Percentiles rank a stretch among this genome's conserved stretches.
These are phyloP conservation scores for Pseudonitzschia delicatissima DNA, from an alignment of 108 stramenopile species.

Conservation along the genomic window DNA sequence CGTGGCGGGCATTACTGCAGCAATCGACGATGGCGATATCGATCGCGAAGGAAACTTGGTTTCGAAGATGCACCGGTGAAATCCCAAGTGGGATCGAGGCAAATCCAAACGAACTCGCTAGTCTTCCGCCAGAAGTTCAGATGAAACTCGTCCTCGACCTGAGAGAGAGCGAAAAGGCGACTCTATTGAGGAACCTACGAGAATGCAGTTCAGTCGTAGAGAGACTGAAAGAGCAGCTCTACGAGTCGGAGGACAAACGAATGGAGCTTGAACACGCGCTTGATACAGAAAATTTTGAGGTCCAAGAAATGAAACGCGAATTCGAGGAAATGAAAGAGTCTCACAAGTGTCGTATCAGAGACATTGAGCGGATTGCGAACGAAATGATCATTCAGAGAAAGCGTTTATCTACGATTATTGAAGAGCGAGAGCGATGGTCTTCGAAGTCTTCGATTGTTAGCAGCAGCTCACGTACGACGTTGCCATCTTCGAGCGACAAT, in stretches of 20 bases:
- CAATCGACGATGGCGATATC: neutral
- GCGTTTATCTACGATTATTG: neutral
- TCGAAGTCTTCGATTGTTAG: neutral
- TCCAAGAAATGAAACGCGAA: neutral
- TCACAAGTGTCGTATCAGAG: neutral
- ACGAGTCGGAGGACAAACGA: neutral
- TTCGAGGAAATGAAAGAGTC: neutral
- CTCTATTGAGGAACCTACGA: neutral
- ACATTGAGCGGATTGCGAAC: neutral
- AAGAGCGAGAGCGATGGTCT: neutral
- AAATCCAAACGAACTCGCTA: neutral
- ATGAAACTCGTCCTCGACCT: slow-evolving; percentile 3
- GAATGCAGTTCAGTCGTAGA: neutral
- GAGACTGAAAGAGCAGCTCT: neutral
- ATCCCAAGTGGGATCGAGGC: neutral
- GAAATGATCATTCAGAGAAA: neutral
- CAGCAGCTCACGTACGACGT: neutral
- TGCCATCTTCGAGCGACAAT: too few species aligned
- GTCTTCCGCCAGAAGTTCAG: neutral
- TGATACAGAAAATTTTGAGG: neutral
- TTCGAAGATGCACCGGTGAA: neutral
- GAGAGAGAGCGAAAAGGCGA: neutral
- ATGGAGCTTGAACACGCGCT: neutral
- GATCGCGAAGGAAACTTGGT: neutral
- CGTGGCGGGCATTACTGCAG: neutral